phyloP scores from a whole-genome alignment of 2,329 filamentous ascomycete species.

The Aureobasidium sp. region DNA sequence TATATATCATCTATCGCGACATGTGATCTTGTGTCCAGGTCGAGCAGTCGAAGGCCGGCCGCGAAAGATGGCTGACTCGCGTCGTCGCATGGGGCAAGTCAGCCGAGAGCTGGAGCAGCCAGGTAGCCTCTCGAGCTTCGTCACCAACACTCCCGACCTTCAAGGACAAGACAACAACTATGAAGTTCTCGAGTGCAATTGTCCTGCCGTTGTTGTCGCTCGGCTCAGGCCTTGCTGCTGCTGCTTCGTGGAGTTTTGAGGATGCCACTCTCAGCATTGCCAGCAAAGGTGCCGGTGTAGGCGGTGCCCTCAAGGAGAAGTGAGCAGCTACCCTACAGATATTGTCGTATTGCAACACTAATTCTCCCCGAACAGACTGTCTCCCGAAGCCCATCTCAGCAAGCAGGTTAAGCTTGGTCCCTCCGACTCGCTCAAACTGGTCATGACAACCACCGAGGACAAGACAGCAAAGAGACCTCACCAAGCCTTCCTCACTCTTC shows the following conservation, averaged over 20 bases:
- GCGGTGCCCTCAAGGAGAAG: conserved; percentile 51
- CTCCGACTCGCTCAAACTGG: conserved; percentile 69
- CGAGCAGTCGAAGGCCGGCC: not conserved
- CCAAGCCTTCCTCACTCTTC: conserved; percentile 83
- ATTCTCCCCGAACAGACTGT: conserved; percentile 27
- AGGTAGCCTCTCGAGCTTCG: conserved; percentile 11
- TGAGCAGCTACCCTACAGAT: conserved; percentile 12
- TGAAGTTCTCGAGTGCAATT: conserved; percentile 20
- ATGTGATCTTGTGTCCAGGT: not conserved
- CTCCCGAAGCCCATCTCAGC: conserved; percentile 48
- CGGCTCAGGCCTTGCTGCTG: conserved; percentile 33
- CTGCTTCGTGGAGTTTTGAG: conserved; percentile 61
- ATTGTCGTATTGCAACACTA: not conserved
- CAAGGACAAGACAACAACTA: conserved; percentile 14
- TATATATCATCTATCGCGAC: not conserved
- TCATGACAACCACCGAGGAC: conserved; percentile 71
- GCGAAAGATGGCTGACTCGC: not conserved
- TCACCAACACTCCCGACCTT: not conserved
- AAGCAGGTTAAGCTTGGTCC: conserved; percentile 30
- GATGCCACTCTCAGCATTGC: conserved; percentile 60
- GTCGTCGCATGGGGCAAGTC: not conserved
- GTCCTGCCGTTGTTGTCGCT: conserved; percentile 17
- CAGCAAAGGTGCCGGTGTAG: conserved; percentile 48
- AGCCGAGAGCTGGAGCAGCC: conserved; percentile 2
- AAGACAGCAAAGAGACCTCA: conserved; percentile 76